These are phyloP conservation scores for Aspergillus nomiae DNA, from an alignment of 2,329 filamentous ascomycete species.

Conservation along the genomic window DNA sequence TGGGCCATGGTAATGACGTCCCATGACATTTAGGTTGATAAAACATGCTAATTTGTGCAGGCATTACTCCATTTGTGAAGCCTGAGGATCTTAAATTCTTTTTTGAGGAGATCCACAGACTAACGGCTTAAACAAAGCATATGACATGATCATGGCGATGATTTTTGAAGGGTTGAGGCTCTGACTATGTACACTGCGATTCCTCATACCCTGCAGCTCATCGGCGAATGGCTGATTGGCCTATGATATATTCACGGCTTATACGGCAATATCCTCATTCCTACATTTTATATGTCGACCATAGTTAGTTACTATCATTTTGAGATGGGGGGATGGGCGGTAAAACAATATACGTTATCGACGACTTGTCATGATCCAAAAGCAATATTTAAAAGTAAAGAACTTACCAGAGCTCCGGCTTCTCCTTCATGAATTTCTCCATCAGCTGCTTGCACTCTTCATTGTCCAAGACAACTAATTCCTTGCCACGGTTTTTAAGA, in stretches of 20 bases:
- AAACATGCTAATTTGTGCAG: constrained; percentile 49
- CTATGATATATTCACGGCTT: constrained; percentile 21
- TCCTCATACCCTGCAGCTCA: not conserved
- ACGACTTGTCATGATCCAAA: constrained; percentile 3
- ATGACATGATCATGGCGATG: not conserved
- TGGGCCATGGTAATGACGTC: constrained; percentile 76
- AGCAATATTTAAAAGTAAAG: not conserved
- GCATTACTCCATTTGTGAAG: constrained; percentile 91
- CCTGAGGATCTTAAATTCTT: constrained; percentile 92
- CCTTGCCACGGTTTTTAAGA: constrained; percentile 66
- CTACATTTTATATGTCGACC: constrained; percentile 32
- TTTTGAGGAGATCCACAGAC: constrained; percentile 84
- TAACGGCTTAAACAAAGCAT: constrained; percentile 27
- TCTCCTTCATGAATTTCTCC: constrained; percentile 70
- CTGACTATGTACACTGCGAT: constrained; percentile 12
- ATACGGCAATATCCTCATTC: constrained; percentile 63
- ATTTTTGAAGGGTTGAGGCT: not conserved
- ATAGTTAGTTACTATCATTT: not conserved
- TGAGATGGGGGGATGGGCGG: not conserved
- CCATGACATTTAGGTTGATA: constrained; percentile 5
- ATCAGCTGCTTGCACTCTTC: constrained; percentile 68
- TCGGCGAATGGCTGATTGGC: not conserved
- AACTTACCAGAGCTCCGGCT: constrained; percentile 69
- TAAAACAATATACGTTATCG: not conserved
- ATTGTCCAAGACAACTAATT: constrained; percentile 71